Conservation (phyloP, 192 early-diverging fungal genomes). For the Linnemannia zychae region DNA sequence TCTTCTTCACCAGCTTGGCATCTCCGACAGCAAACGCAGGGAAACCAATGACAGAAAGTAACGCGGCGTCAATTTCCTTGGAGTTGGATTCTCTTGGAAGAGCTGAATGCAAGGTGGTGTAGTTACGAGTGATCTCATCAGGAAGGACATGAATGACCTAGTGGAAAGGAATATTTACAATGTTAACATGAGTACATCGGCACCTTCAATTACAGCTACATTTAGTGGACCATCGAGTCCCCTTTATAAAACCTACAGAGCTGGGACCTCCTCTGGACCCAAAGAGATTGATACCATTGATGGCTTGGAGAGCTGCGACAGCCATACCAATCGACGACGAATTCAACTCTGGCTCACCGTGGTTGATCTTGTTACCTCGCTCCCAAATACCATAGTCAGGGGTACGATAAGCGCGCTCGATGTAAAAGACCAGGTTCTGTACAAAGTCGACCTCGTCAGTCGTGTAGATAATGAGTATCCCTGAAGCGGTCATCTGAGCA, state of each 20-base stretch:
- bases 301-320: slow-evolving; percentile 83
- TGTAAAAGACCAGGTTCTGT: slow-evolving; percentile 90
- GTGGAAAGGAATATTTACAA: not conserved
- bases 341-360: slow-evolving; percentile 86
- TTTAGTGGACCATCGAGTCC: not conserved
- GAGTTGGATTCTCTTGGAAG: slow-evolving; percentile 86
- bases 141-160: slow-evolving; percentile 83
- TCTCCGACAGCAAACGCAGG: slow-evolving; percentile 87
- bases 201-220: not conserved
- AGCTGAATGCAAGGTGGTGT: slow-evolving; percentile 78
- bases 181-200: not conserved
- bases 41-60: slow-evolving; percentile 85
- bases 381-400: slow-evolving; percentile 92
- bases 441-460: slow-evolving; percentile 86
- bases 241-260: slow-evolving; percentile 59
- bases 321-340: slow-evolving; percentile 90
- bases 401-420: slow-evolving; percentile 83
- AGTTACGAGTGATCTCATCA: slow-evolving; percentile 85
- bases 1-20: slow-evolving; percentile 66
- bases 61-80: slow-evolving; percentile 87
- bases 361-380: slow-evolving; percentile 87
- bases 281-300: slow-evolving; percentile 88
- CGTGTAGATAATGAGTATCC: slow-evolving; percentile 79
- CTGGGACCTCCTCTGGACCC: slow-evolving; percentile 79
- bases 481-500: slow-evolving; percentile 85